phyloP scores from a whole-genome alignment of 2,329 filamentous ascomycete genomes.

The Aphanoascus verrucosus region DNA sequence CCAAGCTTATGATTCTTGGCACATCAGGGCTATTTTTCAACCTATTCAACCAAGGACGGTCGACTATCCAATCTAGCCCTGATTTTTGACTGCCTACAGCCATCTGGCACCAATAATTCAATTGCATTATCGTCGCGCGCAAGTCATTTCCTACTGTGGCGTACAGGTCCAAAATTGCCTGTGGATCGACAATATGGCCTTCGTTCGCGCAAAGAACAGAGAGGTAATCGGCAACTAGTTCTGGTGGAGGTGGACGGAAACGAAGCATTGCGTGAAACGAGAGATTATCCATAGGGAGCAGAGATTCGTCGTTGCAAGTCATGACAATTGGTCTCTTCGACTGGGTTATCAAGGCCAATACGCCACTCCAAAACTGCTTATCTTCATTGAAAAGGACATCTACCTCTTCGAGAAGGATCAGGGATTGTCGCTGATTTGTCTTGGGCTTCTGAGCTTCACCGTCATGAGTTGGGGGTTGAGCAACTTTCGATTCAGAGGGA shows the following conservation, averaged over 20 bases:
- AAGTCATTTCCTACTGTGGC: slow-evolving; percentile 59
- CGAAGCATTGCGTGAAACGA: slow-evolving; percentile 76
- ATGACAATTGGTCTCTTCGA: slow-evolving; percentile 89
- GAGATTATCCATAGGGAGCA: slow-evolving; percentile 65
- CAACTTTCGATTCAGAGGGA: slow-evolving; percentile 21
- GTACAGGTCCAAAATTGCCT: slow-evolving; percentile 60
- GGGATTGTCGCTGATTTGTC: slow-evolving; percentile 68
- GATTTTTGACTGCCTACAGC: slow-evolving; percentile 79
- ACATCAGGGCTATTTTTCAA: slow-evolving; percentile 55
- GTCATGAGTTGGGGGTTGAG: slow-evolving; percentile 21
- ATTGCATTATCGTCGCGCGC: slow-evolving; percentile 67
- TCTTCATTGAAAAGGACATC: slow-evolving; percentile 93
- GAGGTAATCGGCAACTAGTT: slow-evolving; percentile 67
- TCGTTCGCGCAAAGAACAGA: slow-evolving; percentile 76
- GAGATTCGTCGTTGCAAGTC: slow-evolving; percentile 84
- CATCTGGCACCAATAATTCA: slow-evolving; percentile 97
- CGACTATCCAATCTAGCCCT: slow-evolving; percentile 81
- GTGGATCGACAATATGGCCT: slow-evolving; percentile 64
- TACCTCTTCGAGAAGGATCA: slow-evolving; percentile 88
- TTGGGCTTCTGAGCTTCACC: slow-evolving; percentile 16
- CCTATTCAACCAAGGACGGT: slow-evolving; percentile 64
- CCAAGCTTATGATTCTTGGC: slow-evolving; percentile 68
- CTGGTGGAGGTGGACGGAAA: slow-evolving; percentile 54
- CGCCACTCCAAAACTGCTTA: slow-evolving; percentile 82
- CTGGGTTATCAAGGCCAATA: slow-evolving; percentile 64